Evolutionary conservation across 139 green algal species (phyloP), one percentile per base, ranked within the genome.

Genomic region (Chlamydomonas schloesseri): DNA sequence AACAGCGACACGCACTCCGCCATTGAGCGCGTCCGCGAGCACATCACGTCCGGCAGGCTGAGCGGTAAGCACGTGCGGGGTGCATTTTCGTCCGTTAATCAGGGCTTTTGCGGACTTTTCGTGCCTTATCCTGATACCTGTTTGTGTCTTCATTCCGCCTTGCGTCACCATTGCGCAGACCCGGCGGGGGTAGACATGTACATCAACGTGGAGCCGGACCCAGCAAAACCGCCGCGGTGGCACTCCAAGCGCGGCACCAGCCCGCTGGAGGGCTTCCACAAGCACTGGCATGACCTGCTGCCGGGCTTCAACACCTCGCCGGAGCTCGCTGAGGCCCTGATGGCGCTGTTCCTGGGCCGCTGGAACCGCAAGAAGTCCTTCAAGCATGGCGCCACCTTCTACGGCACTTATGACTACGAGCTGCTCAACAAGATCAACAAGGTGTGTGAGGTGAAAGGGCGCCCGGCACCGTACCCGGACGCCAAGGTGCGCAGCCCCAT

Each of bases 231-330:
- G 15, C 69, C 69, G 3, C 4, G 11, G 34, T 74, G 69, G 69
- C 4, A 57, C 4, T 14, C 29, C 18, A 14, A 57, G 34, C 69
- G 69, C 17, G 69, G 69, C 37, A 76, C 37, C 28, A 76, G 71
- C 37, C 5, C 71, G 4, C 34, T 76, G 21, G 71, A 76, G 71
- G 71, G 71, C 71, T 76, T 76, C 42, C 71, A 76, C 71, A 76
- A 50, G 34, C 37, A 76, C 13, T 76, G 60, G 37, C 71, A 76
- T 42, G 21, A 33, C 37, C 42, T 76, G 21, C 71, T 76, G 24
- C 24, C 10, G 71, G 71, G 71, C 37, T 23, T 20, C 71, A 76
- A 76, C 42, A 62, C 24, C 37, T 76, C 71, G 42, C 71, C 37
- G 29, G 42, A 60, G 71, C 42, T 62, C 13, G 42, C 42, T 3